Evolutionary conservation across 371 early-diverging fungal genomes (phyloP), one percentile per base, ranked within the genome.

Genomic region (Saksenaea oblongispora): DNA sequence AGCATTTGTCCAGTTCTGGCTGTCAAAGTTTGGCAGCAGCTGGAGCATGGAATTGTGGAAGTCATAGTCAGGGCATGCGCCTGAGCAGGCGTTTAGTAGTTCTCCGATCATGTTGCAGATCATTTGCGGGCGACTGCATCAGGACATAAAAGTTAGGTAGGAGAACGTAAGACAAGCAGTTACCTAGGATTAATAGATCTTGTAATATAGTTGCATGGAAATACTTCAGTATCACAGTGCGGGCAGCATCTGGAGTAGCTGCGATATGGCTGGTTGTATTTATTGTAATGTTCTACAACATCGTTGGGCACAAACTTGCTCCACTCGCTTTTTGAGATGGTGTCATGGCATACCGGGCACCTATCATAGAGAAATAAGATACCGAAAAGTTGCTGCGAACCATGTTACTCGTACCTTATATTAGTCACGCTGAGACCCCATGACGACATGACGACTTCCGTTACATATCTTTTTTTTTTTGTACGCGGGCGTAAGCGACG

Each of bases 341-440:
- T 62, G 15, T 83, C 78, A 57, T 83, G 84, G 54, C 89, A 89
- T 14, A 89, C 89, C 5, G 78, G 78, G 54, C 78, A 80, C 47
- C 66, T 84, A 67, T 87, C 82, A 62, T 84, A 83, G 28, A 87
- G 85, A n/a, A 87, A 75, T 75, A 15, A 89, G 72, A 14, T 87
- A 87, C 87, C 87, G 86, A 41, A 85, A 84, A 56, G 85, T 82
- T 37, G 79, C 78, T 31, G 87, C 87, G 5, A 85, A 84, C 65
- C 85, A 86, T 47, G 85, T 80, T 18, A 89, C 84, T 31, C 51
- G 22, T 10, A 47, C 51, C 51, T 84, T 66, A 89, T 83, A 63
- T 83, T 84, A 18, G 88, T 87, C 26, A 87, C 79, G 63, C 76
- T 75, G 17, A 89, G 72, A 10, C 89, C 89, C 89, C 89, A 89